Evolutionary conservation across 179 eudicot genomes (phyloP), one percentile per base, ranked within the genome.

Genomic region (Sideroxylon spinosum): DNA sequence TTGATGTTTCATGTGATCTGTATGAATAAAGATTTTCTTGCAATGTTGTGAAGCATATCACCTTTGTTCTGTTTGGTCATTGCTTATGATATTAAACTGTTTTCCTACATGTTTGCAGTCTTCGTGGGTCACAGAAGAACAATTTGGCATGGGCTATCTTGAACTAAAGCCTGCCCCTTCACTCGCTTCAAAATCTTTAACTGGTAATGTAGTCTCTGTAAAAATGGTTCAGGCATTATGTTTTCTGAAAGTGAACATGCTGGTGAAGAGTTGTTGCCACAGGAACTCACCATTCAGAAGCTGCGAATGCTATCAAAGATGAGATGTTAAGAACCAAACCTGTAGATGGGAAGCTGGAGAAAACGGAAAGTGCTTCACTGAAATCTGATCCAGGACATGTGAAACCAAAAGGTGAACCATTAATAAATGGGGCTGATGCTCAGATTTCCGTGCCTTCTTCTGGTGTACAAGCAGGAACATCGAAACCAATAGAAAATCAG

Each of bases 71-170:
- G 13, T 57, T 74, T n/a, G 14, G 20, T 74, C 14, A 48, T 59
- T 74, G 52, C 49, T 29, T 64, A 71, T 9, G 29, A 8, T 75
- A 13, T 60, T 63, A 26, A 76, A 64, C 23, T 52, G 28, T 78
- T 78, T 59, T 60, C 57, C 48, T 71, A 23, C 7, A 28, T 16
- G 55, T 71, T 77, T 74, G 29, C 90, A 96, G 98, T 82, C 92
- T 48, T 94, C 97, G 14, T 96, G 99, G 99, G 97, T 94, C 72
- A 85, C 98, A 22, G 99, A 96, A 84, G 99, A 96, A 82, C 98
- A 94, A 84, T 96, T 96, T 84, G 97, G 98, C 76, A 96, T 94
- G 98, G 99, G 99, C 44, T 88, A 86, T 85, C 85, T 96, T 85
- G 99, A 94, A 52, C 66, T 94, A 55, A 96, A 96, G 83, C 88